These are phyloP conservation scores for Tilletia setariae DNA, from an alignment of 1,284 basidiomycete species.

Conservation along the genomic window DNA sequence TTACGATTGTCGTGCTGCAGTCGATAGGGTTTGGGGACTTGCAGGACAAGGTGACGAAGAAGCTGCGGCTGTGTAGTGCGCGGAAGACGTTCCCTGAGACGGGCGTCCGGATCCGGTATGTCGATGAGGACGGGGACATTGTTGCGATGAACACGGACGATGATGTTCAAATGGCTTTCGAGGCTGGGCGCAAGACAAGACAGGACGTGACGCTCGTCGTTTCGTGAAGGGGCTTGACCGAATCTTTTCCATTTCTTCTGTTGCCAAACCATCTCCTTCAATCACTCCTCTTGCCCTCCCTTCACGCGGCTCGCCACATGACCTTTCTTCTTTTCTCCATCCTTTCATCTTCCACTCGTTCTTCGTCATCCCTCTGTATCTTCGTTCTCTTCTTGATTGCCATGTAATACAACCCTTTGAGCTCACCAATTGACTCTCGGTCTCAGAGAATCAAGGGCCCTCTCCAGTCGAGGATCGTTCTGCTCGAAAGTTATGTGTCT, in stretches of 20 bases:
- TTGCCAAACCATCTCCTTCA: background rate
- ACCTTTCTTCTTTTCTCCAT: background rate
- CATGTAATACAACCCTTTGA: background rate
- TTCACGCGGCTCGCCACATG: background rate
- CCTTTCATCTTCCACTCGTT: background rate
- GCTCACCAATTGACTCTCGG: background rate
- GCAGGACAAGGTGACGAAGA: constrained; percentile 83
- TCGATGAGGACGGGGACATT: constrained; percentile 51
- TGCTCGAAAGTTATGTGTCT: too few relatives aligned
- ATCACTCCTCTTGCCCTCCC: background rate
- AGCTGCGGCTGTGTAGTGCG: constrained; percentile 68
- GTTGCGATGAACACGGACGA: constrained; percentile 50
- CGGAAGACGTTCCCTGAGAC: constrained; percentile 22
- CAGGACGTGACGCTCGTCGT: constrained; percentile 36
- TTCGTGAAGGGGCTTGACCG: background rate
- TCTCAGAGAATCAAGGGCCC: background rate
- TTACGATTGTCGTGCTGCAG: constrained; percentile 81
- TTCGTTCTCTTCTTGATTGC: background rate
- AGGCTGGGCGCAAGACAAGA: constrained; percentile 22
- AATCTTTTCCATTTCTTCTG: background rate
- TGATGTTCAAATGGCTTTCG: constrained; percentile 51
- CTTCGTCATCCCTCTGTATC: background rate
- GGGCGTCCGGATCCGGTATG: constrained; percentile 33
- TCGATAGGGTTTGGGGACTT: constrained; percentile 74
- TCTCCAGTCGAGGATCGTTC: too few relatives aligned